Base-by-base conservation (phyloP, 2,329 filamentous ascomycete genomes). In the Diaporthe humulicola region DNA sequence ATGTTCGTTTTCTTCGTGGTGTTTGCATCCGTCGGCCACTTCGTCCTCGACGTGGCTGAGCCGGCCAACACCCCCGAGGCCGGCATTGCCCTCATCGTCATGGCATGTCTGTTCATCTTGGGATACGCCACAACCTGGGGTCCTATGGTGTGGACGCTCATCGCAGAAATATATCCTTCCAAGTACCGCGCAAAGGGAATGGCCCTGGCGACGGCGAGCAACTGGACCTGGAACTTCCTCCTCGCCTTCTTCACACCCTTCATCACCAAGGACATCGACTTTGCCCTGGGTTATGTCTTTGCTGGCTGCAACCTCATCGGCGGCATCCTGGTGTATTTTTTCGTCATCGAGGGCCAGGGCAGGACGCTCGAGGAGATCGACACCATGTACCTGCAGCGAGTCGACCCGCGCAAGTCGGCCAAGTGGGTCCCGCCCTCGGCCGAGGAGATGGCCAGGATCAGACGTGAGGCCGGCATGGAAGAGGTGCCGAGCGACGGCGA, bases 161-260 rank as follows among this genome's bases (percentile, higher is more conserved):
- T 91, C 61, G 89, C 90, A 7, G 90, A 93, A 80, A 88, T 94
- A 69, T 94, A 92, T 81, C 91, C 89, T 0, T 89, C 89, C 15
- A 86, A 90, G 19, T 92, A 92, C 79, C 86, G 90, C 50, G 90
- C 90, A 3, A 88, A 88, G 79, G 89, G 87, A 40, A 92, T 92
- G 87, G 90, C 89, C 2, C 81, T 92, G 2, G 87, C 90, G 0
- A 93, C 91, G 0, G 87, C 90, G 0, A 88, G 87, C 78, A 93
- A 93, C 82, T 93, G 91, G 91, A 85, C 87, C 42, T 94, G 92
- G 91, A 94, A 95, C 82, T 95, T 95, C 83, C 87, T 94, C 77
- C 88, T 92, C 75, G 90, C 90, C 0, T 96, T 96, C 86, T 95
- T 95, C 86, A 95, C 94, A 0, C 93, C 94, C 0, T 95, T 95